Evolutionary conservation across 495 filamentous ascomycete species (phyloP).

Genomic region (Daldinia decipiens): DNA sequence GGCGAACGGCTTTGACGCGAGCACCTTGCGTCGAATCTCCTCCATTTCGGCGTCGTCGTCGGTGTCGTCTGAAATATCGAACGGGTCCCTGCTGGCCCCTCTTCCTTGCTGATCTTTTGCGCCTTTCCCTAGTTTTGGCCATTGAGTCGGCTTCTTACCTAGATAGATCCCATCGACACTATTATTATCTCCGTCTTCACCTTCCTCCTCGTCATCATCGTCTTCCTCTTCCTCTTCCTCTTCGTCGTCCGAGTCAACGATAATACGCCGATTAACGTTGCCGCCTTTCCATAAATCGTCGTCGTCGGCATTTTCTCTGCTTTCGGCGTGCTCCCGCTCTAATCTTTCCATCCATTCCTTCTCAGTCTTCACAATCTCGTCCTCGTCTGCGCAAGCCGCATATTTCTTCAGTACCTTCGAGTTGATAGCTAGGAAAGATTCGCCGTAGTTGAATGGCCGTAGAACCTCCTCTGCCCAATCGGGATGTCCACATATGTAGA

Average conservation of each 20-base stretch:
- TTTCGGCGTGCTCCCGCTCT: conserved; percentile 88
- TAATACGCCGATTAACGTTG: conserved; percentile 76
- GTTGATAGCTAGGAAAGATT: conserved; percentile 90
- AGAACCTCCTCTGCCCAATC: conserved; percentile 91
- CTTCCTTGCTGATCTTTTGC: conserved; percentile 53
- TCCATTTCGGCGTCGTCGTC: conserved; percentile 92
- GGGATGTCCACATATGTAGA: conserved; percentile 87
- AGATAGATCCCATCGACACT: conserved; percentile 66
- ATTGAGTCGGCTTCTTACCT: conserved; percentile 60
- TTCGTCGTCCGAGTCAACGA: conserved; percentile 65
- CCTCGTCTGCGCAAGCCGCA: conserved; percentile 81
- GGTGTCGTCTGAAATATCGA: conserved; percentile 78
- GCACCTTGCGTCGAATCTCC: conserved; percentile 82
- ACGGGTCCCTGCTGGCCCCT: conserved; percentile 69
- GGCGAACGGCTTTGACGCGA: conserved; percentile 86
- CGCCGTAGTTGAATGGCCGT: conserved; percentile 85
- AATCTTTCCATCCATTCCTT: conserved; percentile 87
- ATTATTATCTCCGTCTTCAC: conserved; percentile 45
- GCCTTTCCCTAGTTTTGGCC: conserved; percentile 47
- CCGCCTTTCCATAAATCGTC: conserved; percentile 84
- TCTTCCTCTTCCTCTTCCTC: conserved; percentile 66
- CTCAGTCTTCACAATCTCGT: conserved; percentile 87
- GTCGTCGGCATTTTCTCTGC: conserved; percentile 69
- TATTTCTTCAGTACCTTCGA: conserved; percentile 82
- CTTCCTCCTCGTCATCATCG: conserved; percentile 57